Evolutionary conservation across 768 basidiomycete species (phyloP).

Genomic region (Russula compacta): DNA sequence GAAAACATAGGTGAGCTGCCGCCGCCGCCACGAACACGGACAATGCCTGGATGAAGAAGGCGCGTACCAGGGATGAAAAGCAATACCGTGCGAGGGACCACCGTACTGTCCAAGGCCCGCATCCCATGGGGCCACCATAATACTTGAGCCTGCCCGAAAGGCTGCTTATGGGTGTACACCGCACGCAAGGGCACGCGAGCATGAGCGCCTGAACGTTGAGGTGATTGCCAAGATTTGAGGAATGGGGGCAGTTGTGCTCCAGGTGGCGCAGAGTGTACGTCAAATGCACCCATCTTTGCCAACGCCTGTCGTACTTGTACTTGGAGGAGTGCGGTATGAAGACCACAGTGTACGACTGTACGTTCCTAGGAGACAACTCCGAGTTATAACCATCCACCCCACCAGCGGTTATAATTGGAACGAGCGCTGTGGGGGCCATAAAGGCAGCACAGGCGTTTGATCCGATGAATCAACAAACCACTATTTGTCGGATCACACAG

Average conservation of each 20-base stretch:
- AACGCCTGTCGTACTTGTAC: no score
- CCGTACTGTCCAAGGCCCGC: not conserved
- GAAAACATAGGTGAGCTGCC: not conserved
- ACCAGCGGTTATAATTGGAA: no score
- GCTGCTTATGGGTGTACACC: constrained; percentile 32
- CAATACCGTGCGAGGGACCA: constrained; percentile 2
- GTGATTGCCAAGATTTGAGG: constrained; percentile 11
- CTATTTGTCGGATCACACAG: not conserved
- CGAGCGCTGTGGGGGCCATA: no score
- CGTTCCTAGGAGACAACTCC: no score
- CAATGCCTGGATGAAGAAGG: not conserved
- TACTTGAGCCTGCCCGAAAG: constrained; percentile 37
- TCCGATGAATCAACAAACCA: not conserved
- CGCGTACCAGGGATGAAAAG: constrained; percentile 16
- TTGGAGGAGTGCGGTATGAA: no score
- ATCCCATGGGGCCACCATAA: constrained; percentile 42
- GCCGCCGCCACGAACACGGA: not conserved
- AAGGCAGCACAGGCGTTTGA: not conserved
- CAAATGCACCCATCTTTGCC: not conserved
- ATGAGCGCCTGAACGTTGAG: not conserved
- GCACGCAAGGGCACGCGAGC: constrained; percentile 10
- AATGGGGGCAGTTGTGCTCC: constrained; percentile 13
- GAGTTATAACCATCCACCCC: not conserved
- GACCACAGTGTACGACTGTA: no score
- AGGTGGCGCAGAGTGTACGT: not conserved